Conservation (phyloP, 2,329 filamentous ascomycete species). For the Nectriaceae sp. region DNA sequence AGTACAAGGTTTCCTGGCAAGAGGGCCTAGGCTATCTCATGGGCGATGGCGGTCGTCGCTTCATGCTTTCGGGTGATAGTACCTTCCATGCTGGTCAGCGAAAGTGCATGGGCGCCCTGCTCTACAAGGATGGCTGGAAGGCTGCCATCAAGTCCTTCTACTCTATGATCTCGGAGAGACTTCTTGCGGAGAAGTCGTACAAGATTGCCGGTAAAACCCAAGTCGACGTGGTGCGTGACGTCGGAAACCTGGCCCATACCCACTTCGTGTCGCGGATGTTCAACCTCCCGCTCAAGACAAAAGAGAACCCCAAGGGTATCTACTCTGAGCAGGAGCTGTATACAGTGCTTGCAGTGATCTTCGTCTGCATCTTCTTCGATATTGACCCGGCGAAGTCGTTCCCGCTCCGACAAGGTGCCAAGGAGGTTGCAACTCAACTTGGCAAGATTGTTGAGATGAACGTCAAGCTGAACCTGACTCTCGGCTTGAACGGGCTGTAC, state of each 20-base stretch:
- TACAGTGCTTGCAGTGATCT: constrained; percentile 66
- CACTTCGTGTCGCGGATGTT: constrained; percentile 65
- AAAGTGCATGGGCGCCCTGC: constrained; percentile 54
- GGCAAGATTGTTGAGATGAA: constrained; percentile 64
- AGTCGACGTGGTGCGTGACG: constrained; percentile 71
- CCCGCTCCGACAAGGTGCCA: constrained; percentile 59
- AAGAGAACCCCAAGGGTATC: constrained; percentile 59
- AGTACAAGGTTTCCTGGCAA: constrained; percentile 68
- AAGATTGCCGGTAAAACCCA: constrained; percentile 57
- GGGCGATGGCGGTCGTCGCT: constrained; percentile 52
- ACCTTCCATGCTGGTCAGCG: constrained; percentile 51
- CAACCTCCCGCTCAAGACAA: constrained; percentile 67
- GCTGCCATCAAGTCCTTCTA: constrained; percentile 68
- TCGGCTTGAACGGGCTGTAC: constrained; percentile 48
- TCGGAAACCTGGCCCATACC: constrained; percentile 67
- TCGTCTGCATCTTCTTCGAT: constrained; percentile 66
- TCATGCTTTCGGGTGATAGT: constrained; percentile 57
- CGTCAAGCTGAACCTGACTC: constrained; percentile 57
- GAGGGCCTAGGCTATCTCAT: constrained; percentile 65
- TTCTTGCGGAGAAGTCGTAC: constrained; percentile 67
- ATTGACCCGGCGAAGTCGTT: constrained; percentile 68
- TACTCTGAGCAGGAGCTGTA: constrained; percentile 59
- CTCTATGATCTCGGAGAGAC: constrained; percentile 57
- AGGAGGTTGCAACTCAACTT: constrained; percentile 58
- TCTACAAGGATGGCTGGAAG: constrained; percentile 65